Evolutionary conservation across 768 basidiomycete species (phyloP), one percentile per base, ranked within the genome.

Genomic region (Lentinula raphanica): DNA sequence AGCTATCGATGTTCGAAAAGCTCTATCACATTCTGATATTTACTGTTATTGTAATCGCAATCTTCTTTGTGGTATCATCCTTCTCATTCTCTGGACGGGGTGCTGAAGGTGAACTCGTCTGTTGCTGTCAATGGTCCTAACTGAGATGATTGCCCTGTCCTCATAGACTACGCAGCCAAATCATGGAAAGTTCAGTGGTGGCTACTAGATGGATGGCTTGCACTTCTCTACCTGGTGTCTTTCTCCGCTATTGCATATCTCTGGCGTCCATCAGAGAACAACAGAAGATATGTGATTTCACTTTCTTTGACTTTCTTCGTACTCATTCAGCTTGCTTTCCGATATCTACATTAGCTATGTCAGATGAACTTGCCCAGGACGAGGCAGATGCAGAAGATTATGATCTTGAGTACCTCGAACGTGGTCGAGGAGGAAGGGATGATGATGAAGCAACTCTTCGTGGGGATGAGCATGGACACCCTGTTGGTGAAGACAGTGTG

Each of bases 161-260:
- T 21, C 36, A 3, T 56, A 94, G 94, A 96, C 69, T 98, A 95
- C 68, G 90, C 93, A 15, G 90, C 94, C 5, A 89, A 87, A 60
- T 87, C 92, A 17, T 98, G 94, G 94, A 82, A 79, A 59, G 79
- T 83, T 56, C 87, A 95, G 49, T 99, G 97, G 97, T 94, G 94
- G 89, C 77, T 99, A 5, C 79, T 99, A 40, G 97, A 99, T 66
- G 97, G 95, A 17, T 98, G 93, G 79, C 80, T 98, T 45, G 86
- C 91, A 1, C 79, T 95, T 46, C 84, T 98, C 25, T 98, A 96
- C 69, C 81, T 97, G 46, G 74, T 79, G 28, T 85, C 87, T 32
- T 98, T 98, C 70, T 73, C 76, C 60, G 75, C 82, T 9, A 93
- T 98, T 61, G 85, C 91, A 1, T 97, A 85, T 72, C 77, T 98